phyloP scores from a whole-genome alignment of 1,284 basidiomycete genomes.

The Vanrija sp. region DNA sequence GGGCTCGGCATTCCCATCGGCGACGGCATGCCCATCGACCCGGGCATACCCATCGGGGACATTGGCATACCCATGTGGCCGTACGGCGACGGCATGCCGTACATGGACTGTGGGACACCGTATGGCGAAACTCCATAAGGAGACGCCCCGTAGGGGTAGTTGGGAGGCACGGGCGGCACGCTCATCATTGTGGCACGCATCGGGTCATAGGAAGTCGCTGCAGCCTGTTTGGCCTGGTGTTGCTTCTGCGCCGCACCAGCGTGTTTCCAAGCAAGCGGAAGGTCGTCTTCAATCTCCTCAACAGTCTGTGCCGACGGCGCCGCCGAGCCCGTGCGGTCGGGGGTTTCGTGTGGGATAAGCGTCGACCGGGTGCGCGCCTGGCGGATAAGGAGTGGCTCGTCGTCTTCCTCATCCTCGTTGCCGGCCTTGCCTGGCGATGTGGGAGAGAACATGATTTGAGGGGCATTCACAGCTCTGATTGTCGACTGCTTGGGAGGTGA shows the following conservation, averaged over 20 bases:
- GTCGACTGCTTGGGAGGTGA: not conserved
- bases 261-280: slow-evolving; percentile 40
- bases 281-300: slow-evolving; percentile 38
- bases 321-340: not conserved
- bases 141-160: not conserved
- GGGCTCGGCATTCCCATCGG: slow-evolving; percentile 2
- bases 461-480: not conserved
- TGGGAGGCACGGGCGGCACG: slow-evolving; percentile 5
- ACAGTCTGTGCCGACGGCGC: slow-evolving; percentile 3
- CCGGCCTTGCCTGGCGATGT: not conserved
- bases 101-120: not conserved
- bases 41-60: slow-evolving; percentile 3
- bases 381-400: slow-evolving; percentile 25
- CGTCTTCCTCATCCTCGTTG: slow-evolving; percentile 26
- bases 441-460: not conserved
- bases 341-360: not conserved
- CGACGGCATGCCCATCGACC: slow-evolving; percentile 9
- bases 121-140: not conserved
- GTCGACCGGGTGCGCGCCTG: slow-evolving; percentile 1
- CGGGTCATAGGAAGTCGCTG: not conserved
- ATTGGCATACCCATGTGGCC: slow-evolving; percentile 1
- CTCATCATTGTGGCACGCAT: slow-evolving; percentile 1
- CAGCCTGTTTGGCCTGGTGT: not conserved
- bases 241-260: slow-evolving; percentile 22
- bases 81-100: slow-evolving; percentile 2